Evolutionary conservation across 805 yeast species (phyloP), one percentile per base, ranked within the genome.

Genomic region (Kodamaea kaohsiungensis): DNA sequence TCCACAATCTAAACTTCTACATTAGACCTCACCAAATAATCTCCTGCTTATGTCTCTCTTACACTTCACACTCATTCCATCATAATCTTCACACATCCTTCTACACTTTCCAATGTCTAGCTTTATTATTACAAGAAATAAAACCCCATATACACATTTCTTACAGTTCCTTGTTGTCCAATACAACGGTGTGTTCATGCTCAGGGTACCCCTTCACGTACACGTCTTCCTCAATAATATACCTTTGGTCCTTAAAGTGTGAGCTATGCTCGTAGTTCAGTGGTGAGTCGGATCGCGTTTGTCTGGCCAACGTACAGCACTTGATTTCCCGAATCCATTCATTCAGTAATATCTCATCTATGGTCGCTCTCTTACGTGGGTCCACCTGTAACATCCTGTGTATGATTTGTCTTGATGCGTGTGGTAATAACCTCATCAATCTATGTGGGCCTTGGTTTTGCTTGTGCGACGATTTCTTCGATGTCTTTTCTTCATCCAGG

Each of bases 401-500:
- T 30, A 89, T 76, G 9, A 89, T 75, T 10, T 93, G 95, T 68
- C 96, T 80, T 13, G 95, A 76, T 7, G 93, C 91, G 67, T 89
- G 96, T 3, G 96, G 96, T 38, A 89, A 71, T 49, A 89, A 72
- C 70, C 96, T 81, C 86, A 89, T 83, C 59, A 89, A 73, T 65
- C 96, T 77, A 70, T 89, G 89, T 9, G 95, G 93, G 6, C 96
- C 96, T 63, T 88, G 91, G 19, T 88, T 83, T 57, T 84, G 86
- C 60, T 82, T 83, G 61, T 75, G 79, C 30, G 62, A 60, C n/a
- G 69, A 46, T 37, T 73, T 61, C 59, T 78, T 76, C 50, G 65
- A 60, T 10, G 51, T 43, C 57, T 53, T 54, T 6, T 56, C 61
- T 39, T 64, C 62, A 7, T 39, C 49, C 30, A 18, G 7, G 17